Percentiles rank a stretch among this genome's conserved stretches.
Evolutionary conservation across 192 early-diverging fungal species (phyloP).

Genomic region (Umbelopsis sp.): DNA sequence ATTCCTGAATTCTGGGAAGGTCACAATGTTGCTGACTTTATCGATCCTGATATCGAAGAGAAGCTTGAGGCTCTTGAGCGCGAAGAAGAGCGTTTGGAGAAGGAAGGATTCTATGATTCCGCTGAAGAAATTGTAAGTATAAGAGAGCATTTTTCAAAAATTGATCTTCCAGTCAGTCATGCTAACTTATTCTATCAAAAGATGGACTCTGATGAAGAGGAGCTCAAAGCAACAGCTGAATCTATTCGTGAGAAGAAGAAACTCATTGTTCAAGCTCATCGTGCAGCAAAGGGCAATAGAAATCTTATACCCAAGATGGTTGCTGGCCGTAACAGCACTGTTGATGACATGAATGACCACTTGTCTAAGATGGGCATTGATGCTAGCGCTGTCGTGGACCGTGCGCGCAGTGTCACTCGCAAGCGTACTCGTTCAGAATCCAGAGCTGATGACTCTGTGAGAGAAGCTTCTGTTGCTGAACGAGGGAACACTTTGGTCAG

Average conservation of each 20-base stretch:
- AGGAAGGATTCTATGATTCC: constrained; percentile 92
- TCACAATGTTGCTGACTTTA: constrained; percentile 98
- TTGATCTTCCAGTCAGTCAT: background rate
- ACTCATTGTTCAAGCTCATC: constrained; percentile 74
- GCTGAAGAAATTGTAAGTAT: constrained; percentile 61
- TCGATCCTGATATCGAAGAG: constrained; percentile 97
- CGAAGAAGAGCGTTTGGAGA: constrained; percentile 94
- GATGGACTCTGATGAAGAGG: constrained; percentile 75
- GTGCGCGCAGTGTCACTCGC: constrained; percentile 53
- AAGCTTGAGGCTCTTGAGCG: constrained; percentile 92
- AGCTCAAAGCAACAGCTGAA: constrained; percentile 73
- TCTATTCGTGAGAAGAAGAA: constrained; percentile 87
- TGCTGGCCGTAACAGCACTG: constrained; percentile 25
- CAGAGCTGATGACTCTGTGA: constrained; percentile 66
- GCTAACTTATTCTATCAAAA: background rate
- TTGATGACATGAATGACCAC: constrained; percentile 72
- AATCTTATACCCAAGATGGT: constrained; percentile 71
- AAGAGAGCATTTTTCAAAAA: background rate
- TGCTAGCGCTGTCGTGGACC: constrained; percentile 62
- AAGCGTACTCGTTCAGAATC: constrained; percentile 81
- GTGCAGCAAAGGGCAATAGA: constrained; percentile 79
- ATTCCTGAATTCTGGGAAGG: constrained; percentile 99
- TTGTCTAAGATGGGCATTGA: constrained; percentile 77
- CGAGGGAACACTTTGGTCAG: constrained; percentile 60
- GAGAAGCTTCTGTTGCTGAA: constrained; percentile 61